Evolutionary conservation across 371 early-diverging fungal species (phyloP), one percentile per base, ranked within the genome.

Genomic region (Mortierella sp.): DNA sequence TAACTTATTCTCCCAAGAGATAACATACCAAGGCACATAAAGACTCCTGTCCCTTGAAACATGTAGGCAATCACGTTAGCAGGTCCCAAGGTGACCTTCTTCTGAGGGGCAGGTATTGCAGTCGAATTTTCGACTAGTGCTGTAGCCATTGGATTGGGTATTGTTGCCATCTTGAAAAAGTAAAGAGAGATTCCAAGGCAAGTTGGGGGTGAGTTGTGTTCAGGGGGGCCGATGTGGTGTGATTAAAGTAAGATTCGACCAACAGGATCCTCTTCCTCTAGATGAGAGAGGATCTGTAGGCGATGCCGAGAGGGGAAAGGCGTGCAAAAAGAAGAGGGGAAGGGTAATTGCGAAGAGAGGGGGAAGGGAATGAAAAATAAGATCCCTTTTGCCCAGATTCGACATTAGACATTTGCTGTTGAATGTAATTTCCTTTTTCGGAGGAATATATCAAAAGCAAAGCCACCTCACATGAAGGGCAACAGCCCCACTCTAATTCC

Each of bases 1-100:
- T 9, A 9, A 9, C 5, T 40, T 2, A 58, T 30, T 30, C 30
- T 30, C 30, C 30, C 30, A 28, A 43, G 32, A 3, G 18, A 16
- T 3, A 32, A 66, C 68, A 26, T 79, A 79, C 80, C 80, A 39
- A 79, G 80, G 54, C 80, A 79, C 80, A 79, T 79, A 32, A 79
- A 70, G 65, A 75, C 80, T 0, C 75, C 72, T 0, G 80, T 79
- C 12, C 80, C 80, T 32, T 79, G 80, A 30, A 79, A 63, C 80
- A 79, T 79, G 66, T 75, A 79, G 49, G 80, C 80, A n/a, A 79
- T 43, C 10, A 79, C 80, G 49, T 72, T 79, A 43, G 71, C 71
- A 0, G 75, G 75, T 24, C 80, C 75, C 5, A 79, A 40, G 8
- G 75, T 79, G 51, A 79, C 80, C 69, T 79, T 79, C 57, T 70